These are phyloP conservation scores for Cystobasidium ongulense DNA, from an alignment of 768 basidiomycete genomes.

Conservation along the genomic window DNA sequence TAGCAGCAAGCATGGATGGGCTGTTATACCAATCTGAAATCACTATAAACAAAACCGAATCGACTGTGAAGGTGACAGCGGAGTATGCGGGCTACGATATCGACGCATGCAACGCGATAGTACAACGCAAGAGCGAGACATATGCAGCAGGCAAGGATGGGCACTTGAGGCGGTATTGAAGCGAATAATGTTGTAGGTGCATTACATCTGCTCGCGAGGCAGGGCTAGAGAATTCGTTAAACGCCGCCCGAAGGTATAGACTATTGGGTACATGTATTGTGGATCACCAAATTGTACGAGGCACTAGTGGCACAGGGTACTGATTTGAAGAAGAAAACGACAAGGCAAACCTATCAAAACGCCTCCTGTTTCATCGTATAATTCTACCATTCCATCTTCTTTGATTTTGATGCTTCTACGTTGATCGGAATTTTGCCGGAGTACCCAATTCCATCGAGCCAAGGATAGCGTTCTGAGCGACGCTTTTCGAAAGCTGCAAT, in stretches of 20 bases:
- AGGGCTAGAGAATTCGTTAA: background rate
- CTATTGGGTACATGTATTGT: conserved; percentile 1
- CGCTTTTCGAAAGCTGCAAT: conserved; percentile 73
- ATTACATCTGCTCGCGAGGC: background rate
- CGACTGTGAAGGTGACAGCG: background rate
- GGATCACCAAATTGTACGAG: no score
- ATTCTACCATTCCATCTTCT: conserved; percentile 65
- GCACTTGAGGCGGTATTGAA: conserved; percentile 9
- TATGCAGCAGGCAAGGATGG: conserved; percentile 23
- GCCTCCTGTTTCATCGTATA: background rate
- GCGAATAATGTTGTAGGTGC: background rate
- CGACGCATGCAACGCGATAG: conserved; percentile 20
- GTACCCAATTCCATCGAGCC: conserved; percentile 66
- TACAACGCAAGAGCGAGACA: background rate
- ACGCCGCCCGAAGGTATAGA: background rate
- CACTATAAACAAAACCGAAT: background rate
- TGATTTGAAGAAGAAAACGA: background rate
- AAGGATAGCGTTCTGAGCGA: conserved; percentile 75
- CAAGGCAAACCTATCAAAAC: background rate
- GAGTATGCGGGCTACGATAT: conserved; percentile 25
- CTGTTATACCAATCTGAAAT: background rate
- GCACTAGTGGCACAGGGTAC: background rate
- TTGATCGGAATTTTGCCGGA: conserved; percentile 56
- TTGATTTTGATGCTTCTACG: conserved; percentile 46
- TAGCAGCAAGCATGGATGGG: conserved; percentile 8